phyloP scores from a whole-genome alignment of 2,329 filamentous ascomycete species.

The Shiraia bambusicola region DNA sequence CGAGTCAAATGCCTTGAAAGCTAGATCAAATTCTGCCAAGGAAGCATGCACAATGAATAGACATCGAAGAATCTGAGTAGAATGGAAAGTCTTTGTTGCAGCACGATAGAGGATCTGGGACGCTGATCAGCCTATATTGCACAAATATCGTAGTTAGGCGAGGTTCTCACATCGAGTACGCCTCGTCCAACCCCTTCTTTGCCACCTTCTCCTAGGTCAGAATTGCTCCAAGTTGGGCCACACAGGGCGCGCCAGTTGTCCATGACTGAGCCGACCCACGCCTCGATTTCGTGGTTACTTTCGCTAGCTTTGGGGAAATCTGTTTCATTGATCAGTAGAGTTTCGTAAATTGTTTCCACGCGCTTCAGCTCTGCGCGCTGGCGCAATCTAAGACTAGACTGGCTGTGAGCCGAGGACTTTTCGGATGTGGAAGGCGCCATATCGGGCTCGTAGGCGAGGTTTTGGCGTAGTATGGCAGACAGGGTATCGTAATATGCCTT shows the following conservation, averaged over 20 bases:
- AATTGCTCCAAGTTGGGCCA: constrained; percentile 75
- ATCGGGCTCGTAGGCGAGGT: constrained; percentile 59
- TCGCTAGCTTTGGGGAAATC: constrained; percentile 83
- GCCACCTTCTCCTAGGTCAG: constrained; percentile 79
- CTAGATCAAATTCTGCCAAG: constrained; percentile 87
- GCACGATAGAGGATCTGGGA: constrained; percentile 78
- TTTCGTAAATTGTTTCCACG: constrained; percentile 78
- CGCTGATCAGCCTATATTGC: neutral
- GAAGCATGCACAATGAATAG: constrained; percentile 86
- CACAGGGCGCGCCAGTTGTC: constrained; percentile 83
- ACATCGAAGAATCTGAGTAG: constrained; percentile 80
- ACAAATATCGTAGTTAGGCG: too few relatives aligned
- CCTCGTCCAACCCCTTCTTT: constrained; percentile 72
- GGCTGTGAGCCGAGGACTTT: constrained; percentile 24
- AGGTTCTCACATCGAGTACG: constrained; percentile 65
- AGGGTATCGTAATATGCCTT: constrained; percentile 79
- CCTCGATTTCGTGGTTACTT: constrained; percentile 75
- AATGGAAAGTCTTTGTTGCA: constrained; percentile 92
- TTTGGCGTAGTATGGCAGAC: constrained; percentile 71
- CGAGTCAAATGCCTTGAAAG: constrained; percentile 86
- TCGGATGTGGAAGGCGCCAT: constrained; percentile 31
- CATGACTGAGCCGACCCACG: constrained; percentile 76
- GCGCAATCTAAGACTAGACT: constrained; percentile 36
- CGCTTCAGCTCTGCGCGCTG: constrained; percentile 76
- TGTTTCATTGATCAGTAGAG: constrained; percentile 73